Conservation (phyloP, 1,139 yeast species). For the Hansenula anomala region DNA sequence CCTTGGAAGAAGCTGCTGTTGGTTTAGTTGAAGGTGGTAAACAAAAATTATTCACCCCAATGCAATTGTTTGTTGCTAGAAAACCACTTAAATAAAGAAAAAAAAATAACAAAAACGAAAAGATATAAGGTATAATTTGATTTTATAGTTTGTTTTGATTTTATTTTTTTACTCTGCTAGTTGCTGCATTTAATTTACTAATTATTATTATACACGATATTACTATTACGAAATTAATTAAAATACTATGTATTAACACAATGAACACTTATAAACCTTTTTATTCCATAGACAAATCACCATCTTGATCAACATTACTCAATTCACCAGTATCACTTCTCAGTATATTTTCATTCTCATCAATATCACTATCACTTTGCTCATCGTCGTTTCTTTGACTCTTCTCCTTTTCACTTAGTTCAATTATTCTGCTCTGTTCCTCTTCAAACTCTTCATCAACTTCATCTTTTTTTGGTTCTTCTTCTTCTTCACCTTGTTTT, state of each 20-base stretch:
- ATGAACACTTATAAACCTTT: not conserved
- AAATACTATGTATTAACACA: no score
- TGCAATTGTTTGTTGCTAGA: slow-evolving; percentile 86
- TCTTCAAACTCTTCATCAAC: slow-evolving; percentile 17
- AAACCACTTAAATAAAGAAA: slow-evolving; percentile 49
- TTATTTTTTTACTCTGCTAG: no score
- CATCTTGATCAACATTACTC: slow-evolving; percentile 16
- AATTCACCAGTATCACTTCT: not conserved
- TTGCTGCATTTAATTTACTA: no score
- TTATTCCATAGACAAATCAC: slow-evolving; percentile 19
- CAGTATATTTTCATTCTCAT: slow-evolving; percentile 7
- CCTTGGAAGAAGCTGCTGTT: slow-evolving; percentile 95
- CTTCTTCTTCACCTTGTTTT: slow-evolving; percentile 12
- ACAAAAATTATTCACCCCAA: slow-evolving; percentile 87
- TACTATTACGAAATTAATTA: no score
- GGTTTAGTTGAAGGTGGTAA: slow-evolving; percentile 93
- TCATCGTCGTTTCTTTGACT: slow-evolving; percentile 1
- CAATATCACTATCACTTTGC: slow-evolving; percentile 15
- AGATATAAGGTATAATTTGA: no score
- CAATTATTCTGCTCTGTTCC: slow-evolving; percentile 11
- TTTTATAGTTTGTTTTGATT: no score
- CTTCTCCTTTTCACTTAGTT: slow-evolving; percentile 1
- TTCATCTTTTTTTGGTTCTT: slow-evolving; percentile 12
- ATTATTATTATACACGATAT: no score
- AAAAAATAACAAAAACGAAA: not conserved